Percentiles rank a stretch among this genome's conserved stretches.
These are phyloP conservation scores for Lactarius tabidus DNA, from an alignment of 768 basidiomycete genomes.

Conservation along the genomic window DNA sequence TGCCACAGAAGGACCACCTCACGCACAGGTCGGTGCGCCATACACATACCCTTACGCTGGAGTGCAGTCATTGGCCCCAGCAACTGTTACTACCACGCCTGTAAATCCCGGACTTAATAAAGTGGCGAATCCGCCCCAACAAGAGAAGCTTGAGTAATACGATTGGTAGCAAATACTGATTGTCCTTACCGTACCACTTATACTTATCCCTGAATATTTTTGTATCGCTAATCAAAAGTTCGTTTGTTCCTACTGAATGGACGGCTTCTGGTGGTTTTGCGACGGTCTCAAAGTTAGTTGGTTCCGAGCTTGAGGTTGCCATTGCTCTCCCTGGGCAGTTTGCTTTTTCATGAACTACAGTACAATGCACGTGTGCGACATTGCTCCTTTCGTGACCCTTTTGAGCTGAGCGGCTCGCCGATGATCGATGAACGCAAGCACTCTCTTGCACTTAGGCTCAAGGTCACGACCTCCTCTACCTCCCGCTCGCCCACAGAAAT, in stretches of 20 bases:
- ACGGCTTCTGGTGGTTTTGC: neutral
- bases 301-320: no score
- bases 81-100: neutral
- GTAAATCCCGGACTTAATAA: conserved; percentile 7
- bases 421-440: conserved; percentile 61
- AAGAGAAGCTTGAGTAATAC: conserved; percentile 9
- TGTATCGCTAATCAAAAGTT: conserved; percentile 15
- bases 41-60: conserved; percentile 20
- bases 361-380: conserved; percentile 12
- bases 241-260: neutral
- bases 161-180: neutral
- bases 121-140: conserved; percentile 1
- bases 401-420: conserved; percentile 63
- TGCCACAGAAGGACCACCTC: conserved; percentile 17
- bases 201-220: conserved; percentile 21
- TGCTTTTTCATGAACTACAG: no score
- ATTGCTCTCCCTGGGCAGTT: no score
- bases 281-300: neutral
- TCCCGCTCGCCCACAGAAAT: conserved; percentile 79
- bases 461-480: conserved; percentile 52
- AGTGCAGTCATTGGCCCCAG: conserved; percentile 2
- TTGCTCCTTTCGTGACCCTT: conserved; percentile 45
- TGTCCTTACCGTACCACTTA: conserved; percentile 12
- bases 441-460: conserved; percentile 24
- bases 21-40: conserved; percentile 25